Evolutionary conservation across 768 basidiomycete species (phyloP), one percentile per base, ranked within the genome.

Genomic region (Termitomyces sp.): DNA sequence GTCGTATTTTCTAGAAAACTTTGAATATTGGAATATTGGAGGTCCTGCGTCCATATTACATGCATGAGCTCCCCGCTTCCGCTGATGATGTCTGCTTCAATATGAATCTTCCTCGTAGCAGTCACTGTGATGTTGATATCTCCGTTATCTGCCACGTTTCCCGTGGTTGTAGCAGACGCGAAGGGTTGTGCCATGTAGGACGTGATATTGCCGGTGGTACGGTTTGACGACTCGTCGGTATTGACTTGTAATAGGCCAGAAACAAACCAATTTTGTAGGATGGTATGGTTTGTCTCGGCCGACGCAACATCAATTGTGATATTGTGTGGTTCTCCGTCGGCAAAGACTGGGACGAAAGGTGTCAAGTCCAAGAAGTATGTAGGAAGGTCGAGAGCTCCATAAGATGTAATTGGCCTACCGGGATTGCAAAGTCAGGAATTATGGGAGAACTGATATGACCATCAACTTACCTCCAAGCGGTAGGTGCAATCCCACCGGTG

Each of bases 331-430:
- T 81, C 69, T 1, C 86, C 86, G 60, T 90, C 88, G 0, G 86
- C 79, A 47, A 92, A 78, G 20, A 86, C 65, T 5, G 89, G 89
- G 1, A 88, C 81, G 70, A 92, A 92, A 2, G 91, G 88, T 7
- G 91, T 91, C 56, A 91, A 71, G 69, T 92, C 91, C 25, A 92
- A 63, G 69, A 86, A 86, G 71, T 92, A 92, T 2, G 88, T 91
- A 1, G 91, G 91, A 11, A 90, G 78, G 68, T 92, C 89, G 29
- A 91, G 74, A 2, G 88, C 88, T 11, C 89, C 88, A 60, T 91
- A 92, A 0, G 90, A 83, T 2, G 88, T 83, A 69, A 92, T 89
- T 3, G 90, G 90, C 56, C 87, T 86, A 47, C 8, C 42, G 6
- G 4, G 38, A 11, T 43, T 20, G 14, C 9, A 7, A 56, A 43